Evolutionary conservation across 2,329 filamentous ascomycete species (phyloP), one percentile per base, ranked within the genome.

Genomic region (Ophioceras dolichostomum): DNA sequence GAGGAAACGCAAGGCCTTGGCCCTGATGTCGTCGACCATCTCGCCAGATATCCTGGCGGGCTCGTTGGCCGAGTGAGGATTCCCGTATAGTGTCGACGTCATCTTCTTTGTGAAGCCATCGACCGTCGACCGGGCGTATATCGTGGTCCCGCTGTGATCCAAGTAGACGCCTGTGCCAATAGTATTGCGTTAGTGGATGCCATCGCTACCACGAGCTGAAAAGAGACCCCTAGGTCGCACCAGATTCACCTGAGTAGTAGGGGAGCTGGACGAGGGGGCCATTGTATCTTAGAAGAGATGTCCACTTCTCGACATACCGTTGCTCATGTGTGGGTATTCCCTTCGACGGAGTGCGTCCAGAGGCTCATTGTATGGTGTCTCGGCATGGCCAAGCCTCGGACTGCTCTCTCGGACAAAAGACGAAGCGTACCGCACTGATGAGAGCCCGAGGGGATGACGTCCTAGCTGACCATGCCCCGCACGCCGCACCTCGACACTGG

Each of bases 21-120:
- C 57, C 12, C 75, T 63, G 7, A 76, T 60, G 18, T 64, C 59
- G 43, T 79, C 71, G 24, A 81, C 68, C 40, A 68, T 60, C 20
- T 70, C 62, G 4, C 73, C 73, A 2, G 72, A 68, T 16, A 71
- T 56, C 39, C 67, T 68, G 12, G 74, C 76, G 0, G 75, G 73
- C 13, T 65, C 60, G 27, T 74, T 76, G 44, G 72, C 65, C 1
- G 78, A 82, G 50, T 83, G 79, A 2, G 78, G 78, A 46, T 83
- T 83, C 10, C 76, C 76, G 47, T 78, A 77, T n/a, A 82, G 60
- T 42, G 67, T 70, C 24, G 58, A 49, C 29, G 67, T 58, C 54
- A 81, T 65, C 45, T 74, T 68, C 3, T 57, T 51, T 5, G 69
- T 64, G 52, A 79, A 78, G 18, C 60, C 58, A 32, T 67, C 61